A percentile compares a stretch with the other conserved stretches of the same genome.
phyloP scores from a whole-genome alignment of 2,329 filamentous ascomycete genomes.

The Dendrostoma leiphaemia region DNA sequence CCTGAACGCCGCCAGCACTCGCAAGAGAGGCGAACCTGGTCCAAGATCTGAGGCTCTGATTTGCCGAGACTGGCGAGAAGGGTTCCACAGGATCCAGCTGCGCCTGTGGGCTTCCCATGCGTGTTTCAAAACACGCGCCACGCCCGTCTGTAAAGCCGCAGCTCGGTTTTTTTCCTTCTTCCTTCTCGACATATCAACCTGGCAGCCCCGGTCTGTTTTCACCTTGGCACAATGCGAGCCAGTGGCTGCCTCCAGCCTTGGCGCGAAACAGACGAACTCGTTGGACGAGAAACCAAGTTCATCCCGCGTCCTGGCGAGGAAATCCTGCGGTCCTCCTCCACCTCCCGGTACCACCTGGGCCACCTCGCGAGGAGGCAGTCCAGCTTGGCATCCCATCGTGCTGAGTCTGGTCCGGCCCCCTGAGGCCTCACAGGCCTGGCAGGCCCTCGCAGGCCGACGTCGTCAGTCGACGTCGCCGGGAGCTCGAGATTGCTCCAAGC shows the following conservation, averaged over 20 bases:
- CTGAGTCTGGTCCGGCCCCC: not conserved
- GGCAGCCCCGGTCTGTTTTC: not conserved
- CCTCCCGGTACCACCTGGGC: not conserved
- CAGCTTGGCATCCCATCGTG: not conserved
- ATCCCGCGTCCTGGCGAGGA: not conserved
- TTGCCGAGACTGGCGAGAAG: too few relatives aligned
- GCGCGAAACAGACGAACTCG: not conserved
- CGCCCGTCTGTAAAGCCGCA: not conserved
- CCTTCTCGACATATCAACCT: slow-evolving; percentile 5
- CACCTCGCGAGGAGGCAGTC: not conserved
- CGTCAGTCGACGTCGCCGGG: too few relatives aligned
- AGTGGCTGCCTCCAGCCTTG: not conserved
- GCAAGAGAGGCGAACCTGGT: too few relatives aligned
- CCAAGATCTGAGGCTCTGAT: too few relatives aligned
- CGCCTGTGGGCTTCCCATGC: too few relatives aligned
- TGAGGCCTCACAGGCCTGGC: too few relatives aligned
- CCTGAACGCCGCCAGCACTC: too few relatives aligned
- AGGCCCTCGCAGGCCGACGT: too few relatives aligned
- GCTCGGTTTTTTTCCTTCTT: too few relatives aligned
- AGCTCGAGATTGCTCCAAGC: too few relatives aligned
- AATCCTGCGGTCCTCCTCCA: not conserved
- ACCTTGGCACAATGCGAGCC: not conserved
- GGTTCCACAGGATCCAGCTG: too few relatives aligned
- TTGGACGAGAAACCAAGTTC: not conserved
- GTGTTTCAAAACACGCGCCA: slow-evolving; percentile 4